Evolutionary conservation across 352 stramenopile genomes (phyloP), one percentile per base, ranked within the genome.

Genomic region (Phytopythium montanum): DNA sequence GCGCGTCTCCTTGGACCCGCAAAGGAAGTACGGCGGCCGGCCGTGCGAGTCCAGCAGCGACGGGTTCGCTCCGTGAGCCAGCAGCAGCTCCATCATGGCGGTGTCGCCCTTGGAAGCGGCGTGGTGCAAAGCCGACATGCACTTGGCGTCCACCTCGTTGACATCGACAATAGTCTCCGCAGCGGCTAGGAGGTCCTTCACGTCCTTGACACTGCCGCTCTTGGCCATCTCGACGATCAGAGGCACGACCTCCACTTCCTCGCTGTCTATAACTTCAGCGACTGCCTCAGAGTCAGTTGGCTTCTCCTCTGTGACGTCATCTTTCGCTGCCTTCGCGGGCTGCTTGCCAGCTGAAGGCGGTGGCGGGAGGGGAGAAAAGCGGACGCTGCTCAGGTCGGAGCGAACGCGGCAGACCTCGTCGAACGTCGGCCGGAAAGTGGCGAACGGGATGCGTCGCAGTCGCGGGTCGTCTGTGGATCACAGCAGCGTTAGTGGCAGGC

Each of bases 1-100:
- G 41, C 95, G 85, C 0, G 85, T 68, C 55, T 96, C 93, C 56
- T 98, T 97, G 8, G 81, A 73, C 10, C 55, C 65, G 53, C 92
- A 96, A 7, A 98, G 34, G 50, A 96, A 97, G 62, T 98, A 98
- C 5, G 95, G 82, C 18, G 84, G 73, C 18, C 95, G 81, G 29
- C 70, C 78, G 34, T 85, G 84, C 36, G 88, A 61, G 51, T 98
- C 95, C 23, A 97, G 44, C 13, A 86, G 62, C 33, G 77, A 87
- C 26, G 93, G 93, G 63, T 98, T 87, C 21, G 93, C 93, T 21
- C 85, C 81, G 44, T 85, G 75, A 6, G 95, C 67, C 12, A 98
- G 62, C 14, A 98, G 59, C 26, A 92, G 80, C 31, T 81, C 70
- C 33, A 85, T 79, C n/a, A 81, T 75, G 13, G 63, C 58, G 34